phyloP scores from a whole-genome alignment of 345 rosid genomes.

The Ceriops tagal region DNA sequence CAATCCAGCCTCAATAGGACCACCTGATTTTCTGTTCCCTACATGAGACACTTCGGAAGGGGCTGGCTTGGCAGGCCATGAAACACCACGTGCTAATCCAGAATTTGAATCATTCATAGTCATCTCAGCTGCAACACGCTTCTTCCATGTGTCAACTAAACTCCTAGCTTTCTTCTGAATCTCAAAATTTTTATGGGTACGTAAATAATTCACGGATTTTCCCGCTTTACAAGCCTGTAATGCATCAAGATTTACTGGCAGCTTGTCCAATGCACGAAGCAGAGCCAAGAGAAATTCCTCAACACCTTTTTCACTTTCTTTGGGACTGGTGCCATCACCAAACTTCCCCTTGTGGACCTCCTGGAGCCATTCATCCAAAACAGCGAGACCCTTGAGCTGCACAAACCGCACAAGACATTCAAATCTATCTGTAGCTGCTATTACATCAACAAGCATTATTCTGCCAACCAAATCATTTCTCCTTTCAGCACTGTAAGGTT shows the following conservation, averaged over 20 bases:
- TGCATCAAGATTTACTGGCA: slow-evolving; percentile 88
- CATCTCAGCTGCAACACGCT: slow-evolving; percentile 94
- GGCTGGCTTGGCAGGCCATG: slow-evolving; percentile 67
- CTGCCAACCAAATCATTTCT: slow-evolving; percentile 65
- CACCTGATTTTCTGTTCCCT: slow-evolving; percentile 50
- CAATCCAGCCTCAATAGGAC: slow-evolving; percentile 52
- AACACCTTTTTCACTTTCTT: slow-evolving; percentile 56
- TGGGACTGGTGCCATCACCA: slow-evolving; percentile 63
- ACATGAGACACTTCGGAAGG: slow-evolving; percentile 56
- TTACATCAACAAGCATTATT: slow-evolving; percentile 59
- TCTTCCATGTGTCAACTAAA: slow-evolving; percentile 95
- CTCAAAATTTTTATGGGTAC: slow-evolving; percentile 72
- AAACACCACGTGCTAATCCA: slow-evolving; percentile 52
- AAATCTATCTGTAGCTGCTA: slow-evolving; percentile 72
- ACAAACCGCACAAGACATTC: slow-evolving; percentile 79
- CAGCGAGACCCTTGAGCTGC: slow-evolving; percentile 77
- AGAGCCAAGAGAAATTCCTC: slow-evolving; percentile 76
- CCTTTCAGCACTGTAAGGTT: slow-evolving; percentile 59
- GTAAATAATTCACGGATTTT: slow-evolving; percentile 80
- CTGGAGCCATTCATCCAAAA: slow-evolving; percentile 95
- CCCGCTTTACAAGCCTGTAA: slow-evolving; percentile 87
- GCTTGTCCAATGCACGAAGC: slow-evolving; percentile 83
- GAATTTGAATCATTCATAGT: slow-evolving; percentile 49
- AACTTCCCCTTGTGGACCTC: slow-evolving; percentile 84
- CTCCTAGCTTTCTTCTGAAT: slow-evolving; percentile 89